phyloP scores from a whole-genome alignment of 768 basidiomycete genomes.

The Pulveroboletus sp. region DNA sequence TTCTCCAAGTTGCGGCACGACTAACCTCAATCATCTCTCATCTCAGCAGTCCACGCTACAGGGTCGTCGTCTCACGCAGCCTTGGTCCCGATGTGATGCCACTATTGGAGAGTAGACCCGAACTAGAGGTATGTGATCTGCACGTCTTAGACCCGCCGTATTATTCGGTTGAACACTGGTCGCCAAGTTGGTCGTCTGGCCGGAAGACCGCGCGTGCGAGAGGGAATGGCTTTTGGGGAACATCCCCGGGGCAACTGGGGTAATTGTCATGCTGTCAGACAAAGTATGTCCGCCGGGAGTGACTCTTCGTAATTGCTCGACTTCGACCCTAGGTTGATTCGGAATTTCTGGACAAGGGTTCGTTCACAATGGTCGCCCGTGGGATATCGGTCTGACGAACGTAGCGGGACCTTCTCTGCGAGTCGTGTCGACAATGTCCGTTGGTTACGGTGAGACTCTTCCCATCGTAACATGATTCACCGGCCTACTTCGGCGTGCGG shows the following conservation, averaged over 20 bases:
- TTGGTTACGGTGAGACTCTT: constrained; percentile 65
- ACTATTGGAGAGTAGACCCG: constrained; percentile 42
- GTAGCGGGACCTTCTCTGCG: constrained; percentile 70
- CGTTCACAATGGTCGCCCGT: neutral
- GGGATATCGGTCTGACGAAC: neutral
- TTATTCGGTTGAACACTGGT: too few relatives aligned
- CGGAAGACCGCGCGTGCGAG: constrained; percentile 52
- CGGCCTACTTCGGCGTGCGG: neutral
- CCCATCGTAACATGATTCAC: neutral
- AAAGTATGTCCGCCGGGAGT: constrained; percentile 43
- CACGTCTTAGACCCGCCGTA: neutral
- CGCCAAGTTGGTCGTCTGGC: constrained; percentile 52
- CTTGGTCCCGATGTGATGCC: constrained; percentile 65
- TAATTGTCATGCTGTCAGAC: constrained; percentile 65
- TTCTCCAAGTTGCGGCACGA: constrained; percentile 8
- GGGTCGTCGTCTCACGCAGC: constrained; percentile 56
- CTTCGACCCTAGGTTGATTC: constrained; percentile 52
- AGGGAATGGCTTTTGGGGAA: constrained; percentile 74
- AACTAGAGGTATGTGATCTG: constrained; percentile 47
- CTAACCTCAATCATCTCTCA: constrained; percentile 27
- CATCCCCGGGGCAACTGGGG: constrained; percentile 57
- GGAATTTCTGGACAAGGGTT: constrained; percentile 50
- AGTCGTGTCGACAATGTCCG: constrained; percentile 92
- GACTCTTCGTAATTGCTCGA: neutral
- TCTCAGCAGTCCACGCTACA: constrained; percentile 27